Conservation (phyloP, 352 stramenopile species). For the Globisporangium viniferum region DNA sequence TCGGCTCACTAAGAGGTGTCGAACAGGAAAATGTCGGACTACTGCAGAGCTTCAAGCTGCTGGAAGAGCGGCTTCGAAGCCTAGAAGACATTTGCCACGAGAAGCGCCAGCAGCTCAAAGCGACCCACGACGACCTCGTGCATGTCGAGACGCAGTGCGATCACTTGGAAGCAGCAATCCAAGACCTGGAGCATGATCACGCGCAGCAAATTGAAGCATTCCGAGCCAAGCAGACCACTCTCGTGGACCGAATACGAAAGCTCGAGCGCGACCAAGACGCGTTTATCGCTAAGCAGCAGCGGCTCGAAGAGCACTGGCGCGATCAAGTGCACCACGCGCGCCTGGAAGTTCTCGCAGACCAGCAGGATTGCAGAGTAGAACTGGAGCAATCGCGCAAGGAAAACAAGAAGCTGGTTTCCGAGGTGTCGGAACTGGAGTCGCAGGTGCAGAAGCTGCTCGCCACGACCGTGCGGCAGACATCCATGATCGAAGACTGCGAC, state of each 20-base stretch:
- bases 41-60: slow-evolving; percentile 48
- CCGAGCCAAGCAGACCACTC: slow-evolving; percentile 20
- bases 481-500: slow-evolving; percentile 76
- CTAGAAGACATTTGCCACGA: slow-evolving; percentile 36
- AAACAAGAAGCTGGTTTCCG: slow-evolving; percentile 23
- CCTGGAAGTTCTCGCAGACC: slow-evolving; percentile 21
- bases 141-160: slow-evolving; percentile 33
- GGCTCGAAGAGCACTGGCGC: slow-evolving; percentile 33
- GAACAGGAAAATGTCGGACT: slow-evolving; percentile 56
- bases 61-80: slow-evolving; percentile 42
- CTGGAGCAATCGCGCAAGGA: slow-evolving; percentile 27
- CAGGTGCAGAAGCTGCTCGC: slow-evolving; percentile 50
- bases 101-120: slow-evolving; percentile 28
- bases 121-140: slow-evolving; percentile 17
- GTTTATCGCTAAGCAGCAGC: slow-evolving; percentile 22
- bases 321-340: slow-evolving; percentile 21
- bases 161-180: slow-evolving; percentile 28
- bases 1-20: slow-evolving; percentile 34
- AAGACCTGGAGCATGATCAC: slow-evolving; percentile 31
- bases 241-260: slow-evolving; percentile 33
- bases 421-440: slow-evolving; percentile 32
- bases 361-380: slow-evolving; percentile 24
- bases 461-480: slow-evolving; percentile 62
- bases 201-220: slow-evolving; percentile 25
- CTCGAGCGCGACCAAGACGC: slow-evolving; percentile 30